These are phyloP conservation scores for Gracilariopsis chorda DNA, from an alignment of 23 red algal genomes.

Conservation along the genomic window DNA sequence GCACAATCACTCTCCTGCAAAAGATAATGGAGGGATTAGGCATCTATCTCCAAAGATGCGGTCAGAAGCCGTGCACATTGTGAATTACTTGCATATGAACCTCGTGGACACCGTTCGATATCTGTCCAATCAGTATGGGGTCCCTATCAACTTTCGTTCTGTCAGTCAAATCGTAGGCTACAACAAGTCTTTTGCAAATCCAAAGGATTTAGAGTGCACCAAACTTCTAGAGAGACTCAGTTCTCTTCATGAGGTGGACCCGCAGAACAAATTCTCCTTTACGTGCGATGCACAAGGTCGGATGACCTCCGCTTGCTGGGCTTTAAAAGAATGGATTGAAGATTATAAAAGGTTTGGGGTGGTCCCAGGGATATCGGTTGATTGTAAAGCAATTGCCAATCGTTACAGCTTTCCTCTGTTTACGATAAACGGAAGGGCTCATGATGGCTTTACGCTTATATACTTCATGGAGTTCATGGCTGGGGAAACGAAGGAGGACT, in stretches of 20 bases:
- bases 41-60: no score
- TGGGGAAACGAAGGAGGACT: background rate
- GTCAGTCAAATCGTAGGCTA: background rate
- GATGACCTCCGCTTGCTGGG: background rate
- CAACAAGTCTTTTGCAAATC: background rate
- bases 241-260: background rate
- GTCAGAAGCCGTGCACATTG: no score
- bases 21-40: no score
- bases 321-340: background rate
- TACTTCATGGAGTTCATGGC: background rate
- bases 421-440: background rate
- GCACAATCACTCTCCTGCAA: no score
- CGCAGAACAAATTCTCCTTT: background rate
- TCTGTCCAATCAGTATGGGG: no score
- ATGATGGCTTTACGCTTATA: background rate
- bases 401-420: background rate
- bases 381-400: slow-evolving; percentile 7
- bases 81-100: no score
- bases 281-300: background rate
- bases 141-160: no score
- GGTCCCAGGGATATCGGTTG: background rate
- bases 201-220: background rate
- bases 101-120: no score
- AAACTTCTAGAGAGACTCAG: background rate
- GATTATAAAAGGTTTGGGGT: background rate